Evolutionary conservation across 345 rosid genomes (phyloP), one percentile per base, ranked within the genome.

Genomic region (Jatropha curcas): DNA sequence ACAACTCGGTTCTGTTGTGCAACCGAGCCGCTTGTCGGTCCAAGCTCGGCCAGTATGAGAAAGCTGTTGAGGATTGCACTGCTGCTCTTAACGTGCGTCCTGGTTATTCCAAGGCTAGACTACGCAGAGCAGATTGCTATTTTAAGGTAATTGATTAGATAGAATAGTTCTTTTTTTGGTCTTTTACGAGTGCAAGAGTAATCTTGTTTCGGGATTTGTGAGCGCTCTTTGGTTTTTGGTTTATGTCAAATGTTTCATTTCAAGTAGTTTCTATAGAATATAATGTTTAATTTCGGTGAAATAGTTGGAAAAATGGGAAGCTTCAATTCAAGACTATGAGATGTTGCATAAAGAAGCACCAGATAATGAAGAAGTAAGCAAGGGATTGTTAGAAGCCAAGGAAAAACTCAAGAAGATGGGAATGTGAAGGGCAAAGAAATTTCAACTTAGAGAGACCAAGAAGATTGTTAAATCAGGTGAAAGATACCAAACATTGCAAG

Each of bases 51-150:
- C 88, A 85, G n/a, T 81, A 59, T 56, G 90, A 86, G 19, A 88
- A 87, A 45, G 92, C 93, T 0, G 71, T 90, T 0, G 96, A 92
- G 35, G 99, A 95, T 64, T 90, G 97, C 76, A 84, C 76, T 17
- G 81, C 80, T 10, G 99, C 98, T 1, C 93, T 95, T 13, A 67
- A 74, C 25, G 67, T 89, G 7, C 88, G 90, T 16, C 96, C 97
- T 0, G 73, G 76, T 1, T 95, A 95, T 71, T 55, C 76, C 67
- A 95, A 92, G 74, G 99, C 99, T 34, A 85, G 97, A 52, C 87
- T 95, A 37, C 82, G 99, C 77, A 84, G 98, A 82, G 99, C 96
- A 0, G 88, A 91, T 74, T 95, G 96, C 77, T 60, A 85, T 64
- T 81, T 86, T 60, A 95, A 89, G 98, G 97, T 92, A 39, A 70